Evolutionary conservation across 495 filamentous ascomycete species (phyloP).

Genomic region (Aspergillus bertholletiae): DNA sequence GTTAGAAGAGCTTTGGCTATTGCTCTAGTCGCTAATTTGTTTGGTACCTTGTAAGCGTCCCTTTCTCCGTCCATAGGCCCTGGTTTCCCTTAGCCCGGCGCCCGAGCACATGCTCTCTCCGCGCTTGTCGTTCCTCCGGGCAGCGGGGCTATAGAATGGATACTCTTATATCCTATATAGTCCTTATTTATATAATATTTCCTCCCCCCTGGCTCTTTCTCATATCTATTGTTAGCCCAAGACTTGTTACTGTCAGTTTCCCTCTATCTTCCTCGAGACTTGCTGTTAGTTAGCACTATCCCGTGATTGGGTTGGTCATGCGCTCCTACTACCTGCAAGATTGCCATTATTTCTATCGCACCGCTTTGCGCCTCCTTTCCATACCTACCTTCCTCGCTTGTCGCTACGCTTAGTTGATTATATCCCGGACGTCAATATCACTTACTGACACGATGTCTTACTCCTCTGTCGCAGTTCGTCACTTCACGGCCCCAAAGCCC

Average conservation of each 20-base stretch:
- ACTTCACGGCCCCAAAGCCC: slow-evolving; percentile 67
- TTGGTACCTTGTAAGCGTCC: slow-evolving; percentile 18
- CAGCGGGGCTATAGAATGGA: slow-evolving; percentile 5
- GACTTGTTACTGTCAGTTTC: not conserved
- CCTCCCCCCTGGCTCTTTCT: not conserved
- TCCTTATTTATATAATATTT: not conserved
- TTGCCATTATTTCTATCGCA: slow-evolving; percentile 91
- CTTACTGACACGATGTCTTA: slow-evolving; percentile 50
- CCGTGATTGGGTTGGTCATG: slow-evolving; percentile 21
- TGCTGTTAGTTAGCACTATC: not conserved
- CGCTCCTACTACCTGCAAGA: slow-evolving; percentile 59
- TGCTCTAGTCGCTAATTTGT: slow-evolving; percentile 1
- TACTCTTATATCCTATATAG: slow-evolving; percentile 1
- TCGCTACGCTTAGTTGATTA: slow-evolving; percentile 57
- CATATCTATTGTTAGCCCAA: not conserved
- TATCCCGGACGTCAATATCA: not conserved
- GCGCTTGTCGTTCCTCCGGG: slow-evolving; percentile 9
- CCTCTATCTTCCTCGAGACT: not conserved
- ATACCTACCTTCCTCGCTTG: slow-evolving; percentile 73
- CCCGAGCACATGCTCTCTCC: slow-evolving; percentile 8
- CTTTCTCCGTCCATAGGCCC: slow-evolving; percentile 17
- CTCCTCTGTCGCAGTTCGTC: slow-evolving; percentile 39
- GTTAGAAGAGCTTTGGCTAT: slow-evolving; percentile 1
- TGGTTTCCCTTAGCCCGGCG: slow-evolving; percentile 15
- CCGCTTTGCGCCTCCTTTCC: slow-evolving; percentile 75